These are phyloP conservation scores for Annulohypoxylon bovei DNA, from an alignment of 495 filamentous ascomycete species.

Conservation along the genomic window DNA sequence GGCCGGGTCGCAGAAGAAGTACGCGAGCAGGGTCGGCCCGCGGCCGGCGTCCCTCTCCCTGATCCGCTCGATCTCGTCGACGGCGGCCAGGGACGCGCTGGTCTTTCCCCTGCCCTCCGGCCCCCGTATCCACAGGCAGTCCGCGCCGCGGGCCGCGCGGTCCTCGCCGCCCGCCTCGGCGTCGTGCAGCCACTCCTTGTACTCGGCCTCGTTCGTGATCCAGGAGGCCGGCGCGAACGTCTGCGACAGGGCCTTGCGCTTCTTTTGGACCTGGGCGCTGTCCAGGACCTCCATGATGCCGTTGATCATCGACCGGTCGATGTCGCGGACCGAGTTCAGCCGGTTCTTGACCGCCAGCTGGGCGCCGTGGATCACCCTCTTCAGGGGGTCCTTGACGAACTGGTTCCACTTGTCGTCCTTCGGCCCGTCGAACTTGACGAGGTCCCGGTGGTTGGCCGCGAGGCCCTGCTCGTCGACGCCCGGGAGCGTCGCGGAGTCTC, in stretches of 20 bases:
- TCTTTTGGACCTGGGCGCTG: constrained; percentile 39
- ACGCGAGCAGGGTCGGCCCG: constrained; percentile 46
- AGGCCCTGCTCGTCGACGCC: constrained; percentile 45
- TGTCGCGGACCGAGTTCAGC: constrained; percentile 45
- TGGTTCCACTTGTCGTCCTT: constrained; percentile 48
- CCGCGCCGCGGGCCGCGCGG: constrained; percentile 3
- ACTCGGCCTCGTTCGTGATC: constrained; percentile 48
- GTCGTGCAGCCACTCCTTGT: constrained; percentile 44
- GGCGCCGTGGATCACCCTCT: constrained; percentile 47
- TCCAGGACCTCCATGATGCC: constrained; percentile 43
- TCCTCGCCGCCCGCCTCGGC: background rate
- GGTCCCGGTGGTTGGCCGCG: constrained; percentile 47
- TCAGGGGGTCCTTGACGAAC: constrained; percentile 45
- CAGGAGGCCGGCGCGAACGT: constrained; percentile 47
- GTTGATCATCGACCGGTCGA: constrained; percentile 46
- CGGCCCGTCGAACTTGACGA: constrained; percentile 49
- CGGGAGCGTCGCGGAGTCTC: constrained; percentile 49
- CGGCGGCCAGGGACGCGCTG: constrained; percentile 45
- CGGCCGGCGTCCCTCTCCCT: constrained; percentile 32
- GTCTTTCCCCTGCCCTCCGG: constrained; percentile 53
- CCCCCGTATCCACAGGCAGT: constrained; percentile 50
- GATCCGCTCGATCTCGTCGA: constrained; percentile 46
- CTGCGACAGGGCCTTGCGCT: constrained; percentile 42
- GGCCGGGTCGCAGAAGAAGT: constrained; percentile 52
- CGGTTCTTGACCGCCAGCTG: constrained; percentile 48